phyloP scores from a whole-genome alignment of 176 grass and related monocot species.

The Olyra latifolia region DNA sequence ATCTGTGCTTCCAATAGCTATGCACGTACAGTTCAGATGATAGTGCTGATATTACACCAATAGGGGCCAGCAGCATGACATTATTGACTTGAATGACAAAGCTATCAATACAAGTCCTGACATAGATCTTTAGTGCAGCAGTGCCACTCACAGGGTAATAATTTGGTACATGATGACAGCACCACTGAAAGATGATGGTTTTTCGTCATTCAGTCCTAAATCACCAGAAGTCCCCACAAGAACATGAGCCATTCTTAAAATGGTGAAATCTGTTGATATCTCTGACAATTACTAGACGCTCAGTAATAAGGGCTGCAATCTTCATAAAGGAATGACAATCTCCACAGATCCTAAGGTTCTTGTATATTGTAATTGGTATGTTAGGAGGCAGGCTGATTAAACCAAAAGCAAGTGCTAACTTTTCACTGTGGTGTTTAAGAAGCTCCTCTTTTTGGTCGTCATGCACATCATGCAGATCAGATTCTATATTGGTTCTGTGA shows the following conservation, averaged over 20 bases:
- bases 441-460: slow-evolving; percentile 50
- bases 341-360: slow-evolving; percentile 50
- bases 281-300: slow-evolving; percentile 35
- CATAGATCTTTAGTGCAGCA: slow-evolving; percentile 9
- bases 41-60: slow-evolving; percentile 39
- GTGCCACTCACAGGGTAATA: slow-evolving; percentile 31
- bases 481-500: slow-evolving; percentile 31
- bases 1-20: slow-evolving; percentile 22
- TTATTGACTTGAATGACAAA: slow-evolving; percentile 41
- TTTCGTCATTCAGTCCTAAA: slow-evolving; percentile 17
- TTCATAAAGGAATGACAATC: slow-evolving; percentile 55
- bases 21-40: background rate
- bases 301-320: slow-evolving; percentile 23
- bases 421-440: slow-evolving; percentile 47
- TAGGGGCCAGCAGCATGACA: slow-evolving; percentile 20
- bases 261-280: slow-evolving; percentile 47
- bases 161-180: slow-evolving; percentile 41
- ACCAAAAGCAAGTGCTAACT: slow-evolving; percentile 48
- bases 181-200: slow-evolving; percentile 11
- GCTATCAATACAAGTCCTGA: slow-evolving; percentile 39
- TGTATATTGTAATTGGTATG: slow-evolving; percentile 50
- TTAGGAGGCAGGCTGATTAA: slow-evolving; percentile 41
- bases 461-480: slow-evolving; percentile 49
- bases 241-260: slow-evolving; percentile 46
- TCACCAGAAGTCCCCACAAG: slow-evolving; percentile 57